Base-by-base conservation (phyloP, 768 basidiomycete genomes). In the Piloderma croceum region DNA sequence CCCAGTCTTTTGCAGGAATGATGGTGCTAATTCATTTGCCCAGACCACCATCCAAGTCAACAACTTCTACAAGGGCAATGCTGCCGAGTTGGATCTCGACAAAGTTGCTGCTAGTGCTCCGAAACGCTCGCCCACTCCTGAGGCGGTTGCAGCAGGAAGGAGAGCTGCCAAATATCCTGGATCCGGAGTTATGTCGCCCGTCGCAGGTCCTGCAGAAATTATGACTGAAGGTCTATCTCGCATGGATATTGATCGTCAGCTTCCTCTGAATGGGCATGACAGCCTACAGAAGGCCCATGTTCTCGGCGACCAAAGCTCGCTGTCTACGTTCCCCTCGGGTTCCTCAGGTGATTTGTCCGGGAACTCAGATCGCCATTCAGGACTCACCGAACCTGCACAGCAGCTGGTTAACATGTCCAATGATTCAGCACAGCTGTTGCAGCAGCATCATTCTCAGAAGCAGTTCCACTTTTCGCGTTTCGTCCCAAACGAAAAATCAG, bases 11-110 rank as follows among this genome's bases (percentile, higher is more conserved):
- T 27, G 17, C 7, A 36, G 4, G 29, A 35, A 46, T 52, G 34
- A 31, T 34, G 10, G 32, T 34, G 12, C 5, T 38, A 25, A 38
- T 35, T 20, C 15, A 38, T 37, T 24, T 41, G 44, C 37, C 13
- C 42, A 80, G 79, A 79, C 77, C 21, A 70, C 68, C 13, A 61
- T 69, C 7, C 78, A 79, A 65, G 74, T 78, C 36, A 69, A 60
- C 46, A 67, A 70, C 44, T 80, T 68, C 51, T 78, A 74, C 56
- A 69, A 63, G 47, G 55, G 60, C 31, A 68, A 78, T 45, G 46
- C 57, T 21, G 62, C 48, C 9, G 63, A 66, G 19, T 57, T 76
- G 35, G 59, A 67, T 39, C 56, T 77, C 7, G 66, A 59, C 34
- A 54, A 57, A 36, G 57, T 71, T n/a, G 68, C 57, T 21, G 65